Evolutionary conservation across 2,329 filamentous ascomycete genomes (phyloP).

Genomic region (Penicillium sp.): DNA sequence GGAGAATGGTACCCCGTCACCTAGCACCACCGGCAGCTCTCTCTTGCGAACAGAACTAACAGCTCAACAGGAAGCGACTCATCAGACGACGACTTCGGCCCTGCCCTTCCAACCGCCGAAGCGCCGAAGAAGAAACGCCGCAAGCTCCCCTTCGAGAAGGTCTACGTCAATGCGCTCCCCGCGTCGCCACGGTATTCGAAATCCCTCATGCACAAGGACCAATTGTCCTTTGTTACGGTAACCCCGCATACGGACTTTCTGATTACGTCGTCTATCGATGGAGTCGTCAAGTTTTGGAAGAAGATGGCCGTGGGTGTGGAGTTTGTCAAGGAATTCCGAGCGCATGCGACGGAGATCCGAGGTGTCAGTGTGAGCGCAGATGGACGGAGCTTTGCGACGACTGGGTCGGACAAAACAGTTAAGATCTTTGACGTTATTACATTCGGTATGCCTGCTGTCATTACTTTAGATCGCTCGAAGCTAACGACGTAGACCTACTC

Average conservation of each 20-base stretch:
- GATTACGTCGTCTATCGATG: constrained; percentile 90
- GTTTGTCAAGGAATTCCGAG: constrained; percentile 97
- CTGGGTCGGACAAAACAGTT: constrained; percentile 61
- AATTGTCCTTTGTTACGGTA: constrained; percentile 83
- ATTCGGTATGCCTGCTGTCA: constrained; percentile 59
- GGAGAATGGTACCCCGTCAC: constrained; percentile 36
- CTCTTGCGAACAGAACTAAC: constrained; percentile 16
- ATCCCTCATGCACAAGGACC: constrained; percentile 98
- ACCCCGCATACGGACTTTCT: constrained; percentile 93
- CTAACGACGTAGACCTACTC: constrained; percentile 65
- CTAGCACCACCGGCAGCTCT: background rate
- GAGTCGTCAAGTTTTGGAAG: constrained; percentile 99
- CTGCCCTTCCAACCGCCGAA: constrained; percentile 79
- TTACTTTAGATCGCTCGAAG: constrained; percentile 17
- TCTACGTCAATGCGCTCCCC: constrained; percentile 90
- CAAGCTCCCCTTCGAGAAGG: constrained; percentile 89
- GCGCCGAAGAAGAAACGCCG: constrained; percentile 88
- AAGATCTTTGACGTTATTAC: constrained; percentile 72
- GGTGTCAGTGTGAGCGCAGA: constrained; percentile 86
- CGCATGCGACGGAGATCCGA: constrained; percentile 82
- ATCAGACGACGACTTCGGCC: constrained; percentile 85
- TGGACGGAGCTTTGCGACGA: constrained; percentile 90
- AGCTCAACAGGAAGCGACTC: constrained; percentile 51
- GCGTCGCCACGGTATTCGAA: constrained; percentile 83
- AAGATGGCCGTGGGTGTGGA: constrained; percentile 89